A percentile compares a stretch with the other conserved stretches of the same genome.
phyloP scores from a whole-genome alignment of 2,329 filamentous ascomycete genomes.

The Calonectria pseudoturangicola region DNA sequence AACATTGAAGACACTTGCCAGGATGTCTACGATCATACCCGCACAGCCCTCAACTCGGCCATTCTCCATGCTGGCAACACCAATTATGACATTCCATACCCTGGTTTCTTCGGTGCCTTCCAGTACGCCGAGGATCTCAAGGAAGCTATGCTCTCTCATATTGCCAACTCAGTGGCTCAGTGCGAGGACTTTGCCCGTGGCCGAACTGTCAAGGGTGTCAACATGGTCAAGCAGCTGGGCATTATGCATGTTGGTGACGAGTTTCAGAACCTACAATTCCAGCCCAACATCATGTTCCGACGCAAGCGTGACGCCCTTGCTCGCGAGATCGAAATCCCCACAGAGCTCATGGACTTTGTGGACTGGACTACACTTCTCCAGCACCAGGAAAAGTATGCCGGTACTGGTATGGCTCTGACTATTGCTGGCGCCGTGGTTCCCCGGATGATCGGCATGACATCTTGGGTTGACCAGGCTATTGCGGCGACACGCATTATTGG shows the following conservation, averaged over 20 bases:
- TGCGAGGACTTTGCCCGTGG: slow-evolving; percentile 92
- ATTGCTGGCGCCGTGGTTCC: slow-evolving; percentile 90
- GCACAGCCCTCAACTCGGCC: slow-evolving; percentile 82
- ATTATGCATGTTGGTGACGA: slow-evolving; percentile 91
- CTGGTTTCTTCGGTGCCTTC: slow-evolving; percentile 89
- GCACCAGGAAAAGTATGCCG: slow-evolving; percentile 94
- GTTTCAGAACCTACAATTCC: slow-evolving; percentile 90
- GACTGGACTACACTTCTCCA: slow-evolving; percentile 89
- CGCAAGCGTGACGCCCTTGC: slow-evolving; percentile 87
- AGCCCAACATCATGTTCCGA: slow-evolving; percentile 94
- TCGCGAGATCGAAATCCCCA: slow-evolving; percentile 89
- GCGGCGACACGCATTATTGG: slow-evolving; percentile 88
- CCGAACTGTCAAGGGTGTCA: slow-evolving; percentile 87
- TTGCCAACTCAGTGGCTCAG: slow-evolving; percentile 83
- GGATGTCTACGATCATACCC: slow-evolving; percentile 89
- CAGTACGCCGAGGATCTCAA: slow-evolving; percentile 96
- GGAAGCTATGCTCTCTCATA: slow-evolving; percentile 91
- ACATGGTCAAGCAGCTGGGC: slow-evolving; percentile 90
- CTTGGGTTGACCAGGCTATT: slow-evolving; percentile 92
- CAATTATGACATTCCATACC: slow-evolving; percentile 89
- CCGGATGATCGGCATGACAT: slow-evolving; percentile 86
- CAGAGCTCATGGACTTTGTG: slow-evolving; percentile 95
- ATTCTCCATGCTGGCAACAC: slow-evolving; percentile 86
- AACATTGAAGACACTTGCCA: slow-evolving; percentile 90
- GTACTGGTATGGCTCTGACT: slow-evolving; percentile 95